Percentiles rank a stretch among this genome's conserved stretches.
phyloP scores from a whole-genome alignment of 164 flowering plant genomes.

The Euptelea pleiosperma region DNA sequence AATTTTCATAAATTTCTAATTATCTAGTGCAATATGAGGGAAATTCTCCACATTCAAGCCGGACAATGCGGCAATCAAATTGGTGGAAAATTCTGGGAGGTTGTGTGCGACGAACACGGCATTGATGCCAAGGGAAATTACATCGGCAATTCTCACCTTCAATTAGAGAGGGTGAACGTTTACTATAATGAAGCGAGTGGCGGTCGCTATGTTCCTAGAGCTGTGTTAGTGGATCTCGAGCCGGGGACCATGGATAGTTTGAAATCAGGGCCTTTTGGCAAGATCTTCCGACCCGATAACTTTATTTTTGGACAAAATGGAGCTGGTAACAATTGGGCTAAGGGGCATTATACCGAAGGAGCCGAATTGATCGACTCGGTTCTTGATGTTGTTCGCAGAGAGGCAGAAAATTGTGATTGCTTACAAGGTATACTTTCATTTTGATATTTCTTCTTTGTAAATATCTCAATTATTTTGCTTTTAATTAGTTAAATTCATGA shows the following conservation, averaged over 20 bases:
- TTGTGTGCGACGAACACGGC: slow-evolving; percentile 24
- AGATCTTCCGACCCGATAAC: slow-evolving; percentile 13
- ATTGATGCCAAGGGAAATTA: slow-evolving; percentile 17
- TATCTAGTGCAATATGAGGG: slow-evolving; percentile 26
- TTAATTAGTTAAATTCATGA: too few species aligned
- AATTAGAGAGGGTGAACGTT: slow-evolving; percentile 22
- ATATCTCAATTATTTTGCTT: too few species aligned
- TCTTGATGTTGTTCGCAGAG: slow-evolving; percentile 17
- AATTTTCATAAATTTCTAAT: too few species aligned
- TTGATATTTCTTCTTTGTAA: too few species aligned
- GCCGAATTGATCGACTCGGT: slow-evolving; percentile 18
- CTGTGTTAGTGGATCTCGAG: slow-evolving; percentile 25
- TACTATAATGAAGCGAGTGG: slow-evolving; percentile 25
- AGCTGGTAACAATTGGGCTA: slow-evolving; percentile 20
- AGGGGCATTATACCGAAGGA: slow-evolving; percentile 17
- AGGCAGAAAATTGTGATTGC: slow-evolving; percentile 17
- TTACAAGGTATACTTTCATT: slow-evolving; percentile 5
- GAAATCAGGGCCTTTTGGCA: slow-evolving; percentile 7
- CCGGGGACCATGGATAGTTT: slow-evolving; percentile 27
- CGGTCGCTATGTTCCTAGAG: slow-evolving; percentile 23
- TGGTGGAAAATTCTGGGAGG: slow-evolving; percentile 26
- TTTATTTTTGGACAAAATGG: slow-evolving; percentile 19
- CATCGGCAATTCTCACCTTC: slow-evolving; percentile 12
- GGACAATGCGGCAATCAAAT: slow-evolving; percentile 31
- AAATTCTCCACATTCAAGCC: slow-evolving; percentile 26